Evolutionary conservation across 2,329 filamentous ascomycete species (phyloP), one percentile per base, ranked within the genome.

Genomic region (Arthroderma sp.): DNA sequence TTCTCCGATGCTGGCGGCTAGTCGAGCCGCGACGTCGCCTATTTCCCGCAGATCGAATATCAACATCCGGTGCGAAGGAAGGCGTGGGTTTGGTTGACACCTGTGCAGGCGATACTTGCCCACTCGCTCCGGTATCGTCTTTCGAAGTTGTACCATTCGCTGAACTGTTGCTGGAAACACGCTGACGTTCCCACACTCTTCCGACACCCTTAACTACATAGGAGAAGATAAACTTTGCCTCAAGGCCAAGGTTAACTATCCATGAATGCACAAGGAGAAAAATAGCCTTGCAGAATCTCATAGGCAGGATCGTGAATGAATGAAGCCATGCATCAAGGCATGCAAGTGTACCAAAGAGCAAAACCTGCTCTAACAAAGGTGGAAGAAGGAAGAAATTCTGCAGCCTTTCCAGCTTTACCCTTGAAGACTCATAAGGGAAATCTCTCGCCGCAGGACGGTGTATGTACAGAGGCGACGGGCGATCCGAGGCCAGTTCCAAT

Each of bases 271-370:
- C 61, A 28, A 98, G 66, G 2, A 96, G 79, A 15, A 77, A 78
- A 0, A 89, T 56, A 1, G 91, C 89, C 47, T 88, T 83, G 44
- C 83, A 62, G 55, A 98, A 96, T 2, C 91, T 77, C 47, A 98
- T 73, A 0, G 91, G 91, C 0, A 98, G 69, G 38, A 98, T 94
- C 0, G 91, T 98, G 55, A 98, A 93, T 0, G 86, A 93, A 65
- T 95, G 91, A 1, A 98, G 75, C 87, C 89, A 98, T 1, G 89
- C 84, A 61, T 98, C 91, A 4, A 98, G 71, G 63, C 91, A 98
- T 5, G 89, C 88, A 31, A 96, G 65, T 0, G 85, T 81, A 5
- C 91, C 91, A 64, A 98, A 96, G 48, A 80, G 78, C 4, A 98
- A 73, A 0, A 88, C 82, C 38, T 82, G 76, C 64, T 98, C 91